Evolutionary conservation across 78 protist genomes (phyloP), one percentile per base, ranked within the genome.

Genomic region (slime mould (Dictyostelium discoideum)): DNA sequence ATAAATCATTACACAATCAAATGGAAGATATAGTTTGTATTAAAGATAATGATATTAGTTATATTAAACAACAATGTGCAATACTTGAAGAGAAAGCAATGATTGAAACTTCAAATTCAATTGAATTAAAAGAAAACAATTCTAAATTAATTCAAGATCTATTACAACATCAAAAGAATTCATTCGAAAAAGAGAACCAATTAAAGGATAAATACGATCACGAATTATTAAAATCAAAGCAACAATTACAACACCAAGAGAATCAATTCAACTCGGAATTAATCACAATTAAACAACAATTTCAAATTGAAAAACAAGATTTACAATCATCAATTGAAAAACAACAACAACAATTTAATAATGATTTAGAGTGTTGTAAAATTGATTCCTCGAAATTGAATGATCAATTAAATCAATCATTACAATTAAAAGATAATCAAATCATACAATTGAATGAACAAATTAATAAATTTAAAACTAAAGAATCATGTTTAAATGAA

Each of bases 31-130:
- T 74, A 29, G 81, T 74, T 16, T 32, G 24, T 37, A 74, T 74
- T 6, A 74, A 74, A 74, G 81, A 74, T 74, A 74, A 74, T 74
- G 81, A 74, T 74, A 74, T 74, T 16, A 74, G 81, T 18, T 74
- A 37, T 16, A 74, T 74, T 74, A 74, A 74, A 74, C 48, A 74
- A 14, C 81, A 74, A 37, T 74, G 42, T 5, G 37, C 48, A 74
- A 74, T 18, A 2, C 13, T 74, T 26, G 81, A 74, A 32, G 48
- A 74, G 16, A 74, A 74, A 18, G 48, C 20, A 2, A 74, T 37
- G 48, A 74, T 74, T 37, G 81, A 74, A 74, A 74, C 81, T 37
- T 29, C 39, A 2, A 74, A 74, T 74, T 74, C 81, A 37, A 37
- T 74, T 14, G 40, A 32, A 37, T 37, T 74, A 74, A 74, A 74